Evolutionary conservation across 306 rosid genomes (phyloP), one percentile per base, ranked within the genome.

Genomic region (Elaeagnus macrophylla): DNA sequence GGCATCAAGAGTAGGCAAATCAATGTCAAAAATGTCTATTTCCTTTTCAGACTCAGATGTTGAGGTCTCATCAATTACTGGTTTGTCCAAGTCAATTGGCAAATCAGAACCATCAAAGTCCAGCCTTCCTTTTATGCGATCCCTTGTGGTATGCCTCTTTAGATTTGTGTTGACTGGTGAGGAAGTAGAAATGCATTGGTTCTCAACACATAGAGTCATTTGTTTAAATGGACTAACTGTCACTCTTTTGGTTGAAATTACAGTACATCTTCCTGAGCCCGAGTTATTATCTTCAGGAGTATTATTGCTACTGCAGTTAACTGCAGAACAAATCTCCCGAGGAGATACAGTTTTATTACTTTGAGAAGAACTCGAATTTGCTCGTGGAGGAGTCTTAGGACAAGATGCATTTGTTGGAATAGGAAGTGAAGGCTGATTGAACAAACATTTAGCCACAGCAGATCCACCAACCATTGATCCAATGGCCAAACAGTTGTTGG

Each of bases 191-290:
- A 75, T 79, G 69, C 87, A 79, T 11, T 69, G 85, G 65, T 78
- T 79, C 77, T 85, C 89, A 54, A 83, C 71, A 45, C 60, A 61
- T 71, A 71, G 73, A 61, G 84, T 75, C 46, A 81, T 68, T 55
- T 89, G 84, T 50, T 83, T 74, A 58, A 61, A 67, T 48, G 95
- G 95, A 51, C 89, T 81, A 39, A 85, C 78, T 45, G 80, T 75
- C 42, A 89, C 89, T 67, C 88, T 83, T 68, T 89, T 83, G 61
- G 95, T 79, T 40, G 97, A 69, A 58, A 85, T 79, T 39, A 85
- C 86, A 59, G 89, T 71, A 72, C 78, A 83, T 61, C 81, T 64
- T 46, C 80, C 59, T 0, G 94, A 74, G 12, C 80, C 59, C 0
- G 94, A 74, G 12, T 74, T 62, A 36, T 67, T 12, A n/a, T 65